Percentiles rank a stretch among this genome's conserved stretches.
phyloP scores from a whole-genome alignment of 2,329 filamentous ascomycete genomes.

The Botrytis byssoidea region DNA sequence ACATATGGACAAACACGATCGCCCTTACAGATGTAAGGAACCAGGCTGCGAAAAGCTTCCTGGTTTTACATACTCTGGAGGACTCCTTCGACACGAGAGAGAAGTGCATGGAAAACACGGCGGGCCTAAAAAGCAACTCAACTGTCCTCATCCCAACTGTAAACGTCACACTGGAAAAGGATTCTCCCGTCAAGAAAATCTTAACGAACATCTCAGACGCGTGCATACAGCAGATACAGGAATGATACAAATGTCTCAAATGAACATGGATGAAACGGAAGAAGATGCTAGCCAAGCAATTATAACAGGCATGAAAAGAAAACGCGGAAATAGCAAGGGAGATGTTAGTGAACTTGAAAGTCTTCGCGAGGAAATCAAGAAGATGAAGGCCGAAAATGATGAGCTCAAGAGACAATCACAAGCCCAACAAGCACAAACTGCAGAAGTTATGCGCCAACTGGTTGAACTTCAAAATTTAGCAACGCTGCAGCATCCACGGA shows the following conservation, averaged over 20 bases:
- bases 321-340: constrained; percentile 45
- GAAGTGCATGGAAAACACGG: constrained; percentile 75
- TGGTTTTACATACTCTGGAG: constrained; percentile 93
- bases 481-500: constrained; percentile 17
- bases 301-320: constrained; percentile 44
- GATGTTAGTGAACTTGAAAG: constrained; percentile 29
- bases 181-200: constrained; percentile 90
- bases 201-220: constrained; percentile 87
- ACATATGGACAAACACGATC: constrained; percentile 97
- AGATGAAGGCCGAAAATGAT: constrained; percentile 63
- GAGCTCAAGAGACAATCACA: constrained; percentile 41
- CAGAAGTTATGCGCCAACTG: constrained; percentile 23
- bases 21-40: constrained; percentile 82
- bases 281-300: constrained; percentile 46
- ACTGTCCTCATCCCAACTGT: constrained; percentile 83
- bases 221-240: constrained; percentile 67
- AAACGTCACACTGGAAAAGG: constrained; percentile 85
- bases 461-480: constrained; percentile 19
- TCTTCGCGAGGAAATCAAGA: constrained; percentile 64
- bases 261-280: constrained; percentile 43
- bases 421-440: constrained; percentile 17
- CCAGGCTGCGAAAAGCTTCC: constrained; percentile 87
- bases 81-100: constrained; percentile 82
- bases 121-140: constrained; percentile 80
- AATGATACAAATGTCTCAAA: constrained; percentile 34